phyloP scores from a whole-genome alignment of 2,329 filamentous ascomycete genomes.

The Alternaria sp. region DNA sequence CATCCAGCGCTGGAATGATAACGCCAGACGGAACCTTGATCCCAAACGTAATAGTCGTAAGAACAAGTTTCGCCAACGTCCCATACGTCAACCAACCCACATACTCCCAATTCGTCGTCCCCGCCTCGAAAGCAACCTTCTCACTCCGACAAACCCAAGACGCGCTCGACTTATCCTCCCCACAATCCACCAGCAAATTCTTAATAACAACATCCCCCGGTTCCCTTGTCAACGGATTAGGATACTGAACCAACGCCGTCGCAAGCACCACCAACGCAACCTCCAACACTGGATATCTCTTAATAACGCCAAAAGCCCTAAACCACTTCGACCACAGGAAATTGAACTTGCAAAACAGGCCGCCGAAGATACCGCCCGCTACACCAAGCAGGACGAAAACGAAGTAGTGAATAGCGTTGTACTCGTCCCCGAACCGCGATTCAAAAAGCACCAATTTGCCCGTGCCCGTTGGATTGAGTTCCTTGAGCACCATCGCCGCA shows the following conservation, averaged over 20 bases:
- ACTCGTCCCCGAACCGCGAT: conserved; percentile 64
- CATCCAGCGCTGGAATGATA: conserved; percentile 66
- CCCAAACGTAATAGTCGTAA: conserved; percentile 66
- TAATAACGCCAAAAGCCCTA: conserved; percentile 60
- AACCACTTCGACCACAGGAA: conserved; percentile 64
- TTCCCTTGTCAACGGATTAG: conserved; percentile 62
- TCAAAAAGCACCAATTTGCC: conserved; percentile 68
- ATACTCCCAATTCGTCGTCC: conserved; percentile 48
- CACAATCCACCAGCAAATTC: conserved; percentile 64
- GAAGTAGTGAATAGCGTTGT: conserved; percentile 62
- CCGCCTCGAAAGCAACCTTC: conserved; percentile 15
- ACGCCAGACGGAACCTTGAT: conserved; percentile 67
- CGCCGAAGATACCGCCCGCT: conserved; percentile 65
- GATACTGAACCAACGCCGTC: conserved; percentile 63
- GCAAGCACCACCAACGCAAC: conserved; percentile 61
- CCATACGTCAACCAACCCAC: conserved; percentile 61
- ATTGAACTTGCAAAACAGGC: conserved; percentile 65
- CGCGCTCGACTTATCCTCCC: conserved; percentile 32
- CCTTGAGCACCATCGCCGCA: conserved; percentile 62
- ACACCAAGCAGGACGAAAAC: conserved; percentile 64
- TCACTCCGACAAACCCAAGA: conserved; percentile 63
- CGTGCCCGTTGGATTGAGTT: conserved; percentile 65
- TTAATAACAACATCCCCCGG: conserved; percentile 64
- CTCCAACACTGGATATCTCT: conserved; percentile 63
- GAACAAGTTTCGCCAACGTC: conserved; percentile 60